Evolutionary conservation across 495 filamentous ascomycete genomes (phyloP), one percentile per base, ranked within the genome.

Genomic region (Neurospora tetrasperma): DNA sequence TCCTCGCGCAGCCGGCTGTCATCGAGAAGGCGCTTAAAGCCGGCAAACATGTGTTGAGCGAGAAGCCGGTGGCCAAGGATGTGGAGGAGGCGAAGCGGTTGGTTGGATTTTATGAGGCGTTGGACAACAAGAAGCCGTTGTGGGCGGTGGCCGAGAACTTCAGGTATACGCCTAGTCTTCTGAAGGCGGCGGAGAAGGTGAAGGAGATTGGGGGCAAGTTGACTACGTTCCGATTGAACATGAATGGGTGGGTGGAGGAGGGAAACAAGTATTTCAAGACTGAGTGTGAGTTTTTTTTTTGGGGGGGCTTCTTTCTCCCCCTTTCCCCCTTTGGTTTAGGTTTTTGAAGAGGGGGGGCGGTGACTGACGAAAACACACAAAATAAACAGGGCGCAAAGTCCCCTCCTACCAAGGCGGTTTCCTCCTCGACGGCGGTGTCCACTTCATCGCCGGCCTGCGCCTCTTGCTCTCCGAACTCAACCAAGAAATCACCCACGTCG

Each of bases 91-190:
- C 90, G 7, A 81, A 82, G 72, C 81, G 86, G 48, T 82, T 95
- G 70, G 75, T 93, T n/a, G 41, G 79, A 4, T 92, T 87, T 84
- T 92, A 91, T 73, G 75, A 84, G 46, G 76, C 80, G 5, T 82
- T 84, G 31, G 16, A 42, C 1, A 71, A 10, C 0, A 69, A 18
- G 16, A 75, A 62, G 72, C 86, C 86, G 72, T 78, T 86, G 1
- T 94, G 90, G 88, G 85, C 82, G 8, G 90, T 95, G 1, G 93
- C 90, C 0, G 93, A 95, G 84, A 94, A 95, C 75, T 93, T 86
- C 75, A 85, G 93, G 23, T 94, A 88, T 80, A 75, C 89, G 70
- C 85, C 84, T 9, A 83, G 85, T 69, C 88, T 89, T 72, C 42
- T 83, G 2, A 88, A 85, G 69, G 90, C 85, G 0, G 84, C 85